Conservation (phyloP, 257 asterid species). For the Galeopsis tetrahit region DNA sequence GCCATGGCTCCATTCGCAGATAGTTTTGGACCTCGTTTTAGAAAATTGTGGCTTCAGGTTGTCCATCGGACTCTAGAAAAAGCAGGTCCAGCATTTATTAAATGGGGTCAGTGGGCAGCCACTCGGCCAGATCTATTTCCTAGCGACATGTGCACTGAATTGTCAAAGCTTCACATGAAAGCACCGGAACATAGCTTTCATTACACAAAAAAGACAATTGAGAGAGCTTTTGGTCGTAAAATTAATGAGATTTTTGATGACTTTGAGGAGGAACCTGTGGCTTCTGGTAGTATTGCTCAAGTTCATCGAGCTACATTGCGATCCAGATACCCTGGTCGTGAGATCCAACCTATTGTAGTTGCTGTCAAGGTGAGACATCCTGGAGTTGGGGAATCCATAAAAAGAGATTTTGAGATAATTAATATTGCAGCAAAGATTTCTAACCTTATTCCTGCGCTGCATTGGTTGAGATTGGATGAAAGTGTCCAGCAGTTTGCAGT, state of each 20-base stretch:
- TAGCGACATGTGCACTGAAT: constrained; percentile 74
- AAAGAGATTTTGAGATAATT: constrained; percentile 81
- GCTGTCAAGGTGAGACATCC: constrained; percentile 95
- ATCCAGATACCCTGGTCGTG: constrained; percentile 60
- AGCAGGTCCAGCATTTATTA: constrained; percentile 98
- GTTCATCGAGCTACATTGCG: constrained; percentile 77
- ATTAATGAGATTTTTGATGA: constrained; percentile 73
- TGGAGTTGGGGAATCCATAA: constrained; percentile 89
- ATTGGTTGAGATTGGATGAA: constrained; percentile 90
- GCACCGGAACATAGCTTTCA: constrained; percentile 95
- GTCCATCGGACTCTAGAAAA: constrained; percentile 81
- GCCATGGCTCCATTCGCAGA: constrained; percentile 94
- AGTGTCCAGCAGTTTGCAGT: constrained; percentile 84
- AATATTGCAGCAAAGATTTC: constrained; percentile 70
- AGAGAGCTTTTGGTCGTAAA: constrained; percentile 76
- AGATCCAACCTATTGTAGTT: constrained; percentile 65
- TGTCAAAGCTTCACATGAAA: constrained; percentile 88
- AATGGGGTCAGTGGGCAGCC: constrained; percentile 99
- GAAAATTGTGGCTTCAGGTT: constrained; percentile 84
- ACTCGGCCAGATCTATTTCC: constrained; percentile 97
- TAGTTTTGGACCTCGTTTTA: constrained; percentile 66
- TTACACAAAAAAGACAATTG: constrained; percentile 68
- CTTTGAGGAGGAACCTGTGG: constrained; percentile 85
- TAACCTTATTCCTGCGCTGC: constrained; percentile 63
- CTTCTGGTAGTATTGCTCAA: constrained; percentile 94